Conservation (phyloP, 2,329 filamentous ascomycete species). For the Clonostachys chloroleuca region DNA sequence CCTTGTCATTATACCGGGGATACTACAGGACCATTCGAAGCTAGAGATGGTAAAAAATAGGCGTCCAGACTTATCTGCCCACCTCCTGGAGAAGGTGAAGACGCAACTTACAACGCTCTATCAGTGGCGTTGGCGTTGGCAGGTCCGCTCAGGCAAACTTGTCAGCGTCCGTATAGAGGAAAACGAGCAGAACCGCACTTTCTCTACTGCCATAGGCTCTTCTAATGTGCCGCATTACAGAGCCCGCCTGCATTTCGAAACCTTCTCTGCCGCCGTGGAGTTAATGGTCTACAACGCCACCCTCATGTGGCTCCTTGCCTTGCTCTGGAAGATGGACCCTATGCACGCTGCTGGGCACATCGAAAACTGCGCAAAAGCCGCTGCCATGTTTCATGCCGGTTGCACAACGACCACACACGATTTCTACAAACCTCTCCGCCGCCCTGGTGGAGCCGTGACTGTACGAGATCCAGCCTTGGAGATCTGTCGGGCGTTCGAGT, state of each 20-base stretch:
- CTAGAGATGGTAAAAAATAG: neutral
- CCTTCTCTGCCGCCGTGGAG: conserved; percentile 4
- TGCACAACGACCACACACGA: neutral
- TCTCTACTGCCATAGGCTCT: neutral
- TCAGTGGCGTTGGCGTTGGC: neutral
- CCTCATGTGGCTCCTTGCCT: conserved; percentile 9
- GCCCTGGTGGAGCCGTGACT: neutral
- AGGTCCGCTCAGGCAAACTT: neutral
- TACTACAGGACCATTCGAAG: neutral
- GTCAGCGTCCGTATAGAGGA: neutral
- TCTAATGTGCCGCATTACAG: neutral
- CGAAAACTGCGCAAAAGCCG: neutral
- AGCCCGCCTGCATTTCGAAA: neutral
- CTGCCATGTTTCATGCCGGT: neutral
- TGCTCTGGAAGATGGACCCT: conserved; percentile 10
- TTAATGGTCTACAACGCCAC: conserved; percentile 10
- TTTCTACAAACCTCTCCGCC: neutral
- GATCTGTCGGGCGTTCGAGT: conserved; percentile 5
- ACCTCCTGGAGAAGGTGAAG: neutral
- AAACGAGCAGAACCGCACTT: neutral
- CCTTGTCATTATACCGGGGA: neutral
- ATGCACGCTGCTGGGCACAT: conserved; percentile 4
- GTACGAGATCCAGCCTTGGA: conserved; percentile 5
- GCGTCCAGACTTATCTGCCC: neutral
- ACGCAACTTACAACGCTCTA: neutral